These are phyloP conservation scores for Penicillium soppii DNA, from an alignment of 495 filamentous ascomycete species.

Conservation along the genomic window DNA sequence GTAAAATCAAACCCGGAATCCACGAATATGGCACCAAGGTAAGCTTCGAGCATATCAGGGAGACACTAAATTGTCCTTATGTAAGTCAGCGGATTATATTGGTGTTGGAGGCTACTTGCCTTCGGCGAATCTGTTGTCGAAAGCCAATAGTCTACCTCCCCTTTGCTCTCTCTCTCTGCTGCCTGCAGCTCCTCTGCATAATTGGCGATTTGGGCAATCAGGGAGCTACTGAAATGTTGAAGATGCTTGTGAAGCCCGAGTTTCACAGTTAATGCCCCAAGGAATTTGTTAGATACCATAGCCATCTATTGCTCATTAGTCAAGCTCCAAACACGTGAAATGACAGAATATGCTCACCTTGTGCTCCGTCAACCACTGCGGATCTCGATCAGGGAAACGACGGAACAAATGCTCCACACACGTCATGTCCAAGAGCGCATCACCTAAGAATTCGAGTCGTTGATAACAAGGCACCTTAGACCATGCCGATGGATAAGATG, in stretches of 20 bases:
- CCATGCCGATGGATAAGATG: conserved; percentile 70
- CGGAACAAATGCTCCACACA: conserved; percentile 79
- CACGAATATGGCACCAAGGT: conserved; percentile 87
- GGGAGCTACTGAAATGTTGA: conserved; percentile 52
- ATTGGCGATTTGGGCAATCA: conserved; percentile 63
- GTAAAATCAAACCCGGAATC: conserved; percentile 81
- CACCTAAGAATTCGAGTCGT: conserved; percentile 89
- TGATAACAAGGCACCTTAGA: conserved; percentile 87
- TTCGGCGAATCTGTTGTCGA: conserved; percentile 71
- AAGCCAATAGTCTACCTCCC: conserved; percentile 79
- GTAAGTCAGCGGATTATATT: neutral
- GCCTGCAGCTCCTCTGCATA: conserved; percentile 68
- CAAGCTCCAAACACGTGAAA: neutral
- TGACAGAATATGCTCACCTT: conserved; percentile 50
- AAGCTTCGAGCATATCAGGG: conserved; percentile 86
- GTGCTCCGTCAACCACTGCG: conserved; percentile 98
- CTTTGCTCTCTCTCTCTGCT: conserved; percentile 50
- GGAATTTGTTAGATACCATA: conserved; percentile 96
- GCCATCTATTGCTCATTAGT: conserved; percentile 63
- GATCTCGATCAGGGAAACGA: conserved; percentile 74
- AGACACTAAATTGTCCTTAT: conserved; percentile 53
- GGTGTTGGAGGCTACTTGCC: conserved; percentile 21
- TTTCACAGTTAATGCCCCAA: conserved; percentile 75
- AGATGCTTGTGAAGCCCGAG: conserved; percentile 77
- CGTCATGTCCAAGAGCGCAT: conserved; percentile 85